Conservation (phyloP, 306 rosid genomes). For the Lathyrus aphaca region DNA sequence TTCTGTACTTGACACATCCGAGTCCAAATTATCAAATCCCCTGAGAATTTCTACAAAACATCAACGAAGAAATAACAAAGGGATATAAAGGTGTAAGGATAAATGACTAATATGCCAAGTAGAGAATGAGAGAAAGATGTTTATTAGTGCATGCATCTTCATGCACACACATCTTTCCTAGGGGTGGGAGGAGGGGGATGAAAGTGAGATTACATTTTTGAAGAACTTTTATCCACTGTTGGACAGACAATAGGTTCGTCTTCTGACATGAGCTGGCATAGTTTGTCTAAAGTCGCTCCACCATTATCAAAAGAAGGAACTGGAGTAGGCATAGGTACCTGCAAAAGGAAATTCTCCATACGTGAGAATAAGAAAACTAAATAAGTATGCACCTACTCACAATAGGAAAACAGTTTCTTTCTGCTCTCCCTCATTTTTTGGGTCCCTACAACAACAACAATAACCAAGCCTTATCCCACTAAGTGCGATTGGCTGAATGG, state of each 20-base stretch:
- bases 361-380: slow-evolving; percentile 29
- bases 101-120: slow-evolving; percentile 9
- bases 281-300: slow-evolving; percentile 47
- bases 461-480: no score
- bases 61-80: slow-evolving; percentile 41
- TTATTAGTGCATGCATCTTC: slow-evolving; percentile 22
- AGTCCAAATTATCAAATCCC: slow-evolving; percentile 46
- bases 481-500: no score
- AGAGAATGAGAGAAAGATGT: slow-evolving; percentile 24
- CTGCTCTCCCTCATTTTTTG: neutral
- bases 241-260: slow-evolving; percentile 41
- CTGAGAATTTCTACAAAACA: slow-evolving; percentile 56
- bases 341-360: slow-evolving; percentile 39
- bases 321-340: slow-evolving; percentile 57
- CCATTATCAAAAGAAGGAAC: slow-evolving; percentile 48
- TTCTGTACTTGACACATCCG: slow-evolving; percentile 59
- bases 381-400: slow-evolving; percentile 10
- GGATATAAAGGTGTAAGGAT: slow-evolving; percentile 28
- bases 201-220: slow-evolving; percentile 58
- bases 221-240: slow-evolving; percentile 50
- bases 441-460: neutral
- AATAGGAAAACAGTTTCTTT: neutral
- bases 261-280: slow-evolving; percentile 47
- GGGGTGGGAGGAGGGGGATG: slow-evolving; percentile 35
- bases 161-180: slow-evolving; percentile 9